Evolutionary conservation across 2,329 filamentous ascomycete genomes (phyloP).

Genomic region (Aspergillus sergii): DNA sequence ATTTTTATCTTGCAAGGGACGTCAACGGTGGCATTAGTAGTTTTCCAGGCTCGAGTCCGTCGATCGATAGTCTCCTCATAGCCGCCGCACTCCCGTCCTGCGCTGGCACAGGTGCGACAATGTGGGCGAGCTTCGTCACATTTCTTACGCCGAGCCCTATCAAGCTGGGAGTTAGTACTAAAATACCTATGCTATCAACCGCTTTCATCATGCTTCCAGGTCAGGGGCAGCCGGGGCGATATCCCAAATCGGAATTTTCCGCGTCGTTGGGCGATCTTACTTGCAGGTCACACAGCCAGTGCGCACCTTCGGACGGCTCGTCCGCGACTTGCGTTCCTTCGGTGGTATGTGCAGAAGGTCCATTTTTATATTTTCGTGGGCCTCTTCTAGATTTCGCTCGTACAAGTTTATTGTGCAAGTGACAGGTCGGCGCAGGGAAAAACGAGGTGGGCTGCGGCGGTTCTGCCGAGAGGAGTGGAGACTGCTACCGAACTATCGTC

Average conservation of each 20-base stretch:
- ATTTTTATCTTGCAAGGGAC: not conserved
- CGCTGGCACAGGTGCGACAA: not conserved
- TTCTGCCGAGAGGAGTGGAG: not conserved
- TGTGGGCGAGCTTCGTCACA: not conserved
- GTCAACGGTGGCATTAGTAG: not conserved
- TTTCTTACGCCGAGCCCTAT: not conserved
- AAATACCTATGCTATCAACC: not conserved
- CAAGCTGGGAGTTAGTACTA: not conserved
- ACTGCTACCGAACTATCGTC: not conserved
- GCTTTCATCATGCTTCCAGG: not conserved
- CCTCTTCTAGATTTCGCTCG: not conserved
- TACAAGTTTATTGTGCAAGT: not conserved
- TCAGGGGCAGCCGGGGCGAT: not conserved
- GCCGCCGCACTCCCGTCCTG: not conserved
- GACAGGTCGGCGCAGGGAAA: not conserved
- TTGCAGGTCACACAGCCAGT: not conserved
- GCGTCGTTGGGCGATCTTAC: not conserved
- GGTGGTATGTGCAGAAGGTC: not conserved
- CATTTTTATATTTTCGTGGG: not conserved
- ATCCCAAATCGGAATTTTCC: not conserved
- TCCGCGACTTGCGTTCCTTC: not conserved
- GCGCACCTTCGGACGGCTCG: not conserved
- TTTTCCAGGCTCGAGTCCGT: not conserved
- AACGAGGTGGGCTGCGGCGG: not conserved
- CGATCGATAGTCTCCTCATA: not conserved